Conservation (phyloP, 305 asterid species). For the Withania somnifera region DNA sequence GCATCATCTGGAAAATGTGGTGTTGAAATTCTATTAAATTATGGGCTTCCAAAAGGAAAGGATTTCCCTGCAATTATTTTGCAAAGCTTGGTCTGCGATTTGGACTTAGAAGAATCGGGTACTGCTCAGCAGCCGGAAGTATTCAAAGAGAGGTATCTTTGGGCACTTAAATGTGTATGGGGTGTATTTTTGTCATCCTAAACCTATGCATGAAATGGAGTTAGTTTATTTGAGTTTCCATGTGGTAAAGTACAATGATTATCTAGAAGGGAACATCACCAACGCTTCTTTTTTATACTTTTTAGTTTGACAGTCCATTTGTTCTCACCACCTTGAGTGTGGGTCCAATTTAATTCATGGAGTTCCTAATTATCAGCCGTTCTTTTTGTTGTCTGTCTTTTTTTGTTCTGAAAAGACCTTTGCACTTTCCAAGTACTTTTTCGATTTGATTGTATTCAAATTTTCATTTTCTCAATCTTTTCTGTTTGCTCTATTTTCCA, state of each 20-base stretch:
- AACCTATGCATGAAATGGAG: background rate
- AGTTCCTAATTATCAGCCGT: background rate
- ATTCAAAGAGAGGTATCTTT: slow-evolving; percentile 59
- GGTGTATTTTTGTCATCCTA: background rate
- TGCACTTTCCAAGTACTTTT: background rate
- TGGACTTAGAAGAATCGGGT: slow-evolving; percentile 48
- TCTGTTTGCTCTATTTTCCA: slow-evolving; percentile 13
- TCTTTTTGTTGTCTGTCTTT: background rate
- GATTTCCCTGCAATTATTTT: slow-evolving; percentile 52
- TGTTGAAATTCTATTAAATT: slow-evolving; percentile 45
- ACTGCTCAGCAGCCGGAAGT: slow-evolving; percentile 33
- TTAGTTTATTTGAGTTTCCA: background rate
- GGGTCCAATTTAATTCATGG: background rate
- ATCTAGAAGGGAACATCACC: background rate
- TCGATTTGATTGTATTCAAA: background rate
- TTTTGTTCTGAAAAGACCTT: background rate
- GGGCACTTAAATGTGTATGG: background rate
- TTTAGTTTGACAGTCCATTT: background rate
- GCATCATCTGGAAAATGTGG: slow-evolving; percentile 71
- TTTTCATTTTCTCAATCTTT: slow-evolving; percentile 4
- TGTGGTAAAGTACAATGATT: background rate
- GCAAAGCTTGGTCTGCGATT: slow-evolving; percentile 56
- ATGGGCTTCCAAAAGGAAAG: slow-evolving; percentile 40
- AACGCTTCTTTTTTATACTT: background rate
- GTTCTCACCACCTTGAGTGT: background rate